Conservation (phyloP, 495 filamentous ascomycete genomes). For the Sporormia fimetaria region DNA sequence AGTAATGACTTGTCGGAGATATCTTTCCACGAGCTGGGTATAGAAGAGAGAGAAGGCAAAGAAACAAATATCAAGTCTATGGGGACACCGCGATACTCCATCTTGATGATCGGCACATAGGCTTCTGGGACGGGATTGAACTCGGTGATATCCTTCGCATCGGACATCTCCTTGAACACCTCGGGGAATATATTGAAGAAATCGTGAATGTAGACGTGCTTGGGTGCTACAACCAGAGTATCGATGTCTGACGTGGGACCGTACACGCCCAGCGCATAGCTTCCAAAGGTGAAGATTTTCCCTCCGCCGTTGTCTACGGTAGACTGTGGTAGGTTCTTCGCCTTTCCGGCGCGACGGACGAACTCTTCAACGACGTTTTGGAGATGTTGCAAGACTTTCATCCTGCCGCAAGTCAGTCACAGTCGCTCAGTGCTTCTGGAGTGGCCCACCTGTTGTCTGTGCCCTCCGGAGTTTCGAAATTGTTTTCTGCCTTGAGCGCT, state of each 20-base stretch:
- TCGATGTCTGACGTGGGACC: conserved; percentile 96
- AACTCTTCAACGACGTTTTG: conserved; percentile 75
- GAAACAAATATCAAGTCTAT: conserved; percentile 86
- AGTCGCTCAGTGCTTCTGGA: conserved; percentile 1
- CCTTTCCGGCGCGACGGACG: conserved; percentile 63
- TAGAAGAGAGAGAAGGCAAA: conserved; percentile 54
- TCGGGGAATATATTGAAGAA: conserved; percentile 83
- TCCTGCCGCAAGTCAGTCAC: conserved; percentile 10
- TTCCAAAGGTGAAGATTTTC: conserved; percentile 89
- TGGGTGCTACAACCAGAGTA: conserved; percentile 81
- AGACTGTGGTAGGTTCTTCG: conserved; percentile 62
- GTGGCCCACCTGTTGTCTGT: conserved; percentile 59
- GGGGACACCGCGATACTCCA: conserved; percentile 78
- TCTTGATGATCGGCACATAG: conserved; percentile 91
- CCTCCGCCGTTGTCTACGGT: conserved; percentile 72
- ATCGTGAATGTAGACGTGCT: conserved; percentile 73
- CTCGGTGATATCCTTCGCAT: conserved; percentile 65
- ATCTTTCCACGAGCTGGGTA: conserved; percentile 58
- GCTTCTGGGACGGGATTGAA: conserved; percentile 80
- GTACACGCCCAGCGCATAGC: conserved; percentile 86
- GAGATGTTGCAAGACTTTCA: conserved; percentile 51
- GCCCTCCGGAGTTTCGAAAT: conserved; percentile 72
- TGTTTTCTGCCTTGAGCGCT: conserved; percentile 77
- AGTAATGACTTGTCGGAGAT: conserved; percentile 74
- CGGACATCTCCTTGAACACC: conserved; percentile 60